These are phyloP conservation scores for Aspergillus mulundensis DNA, from an alignment of 495 filamentous ascomycete species.

Conservation along the genomic window DNA sequence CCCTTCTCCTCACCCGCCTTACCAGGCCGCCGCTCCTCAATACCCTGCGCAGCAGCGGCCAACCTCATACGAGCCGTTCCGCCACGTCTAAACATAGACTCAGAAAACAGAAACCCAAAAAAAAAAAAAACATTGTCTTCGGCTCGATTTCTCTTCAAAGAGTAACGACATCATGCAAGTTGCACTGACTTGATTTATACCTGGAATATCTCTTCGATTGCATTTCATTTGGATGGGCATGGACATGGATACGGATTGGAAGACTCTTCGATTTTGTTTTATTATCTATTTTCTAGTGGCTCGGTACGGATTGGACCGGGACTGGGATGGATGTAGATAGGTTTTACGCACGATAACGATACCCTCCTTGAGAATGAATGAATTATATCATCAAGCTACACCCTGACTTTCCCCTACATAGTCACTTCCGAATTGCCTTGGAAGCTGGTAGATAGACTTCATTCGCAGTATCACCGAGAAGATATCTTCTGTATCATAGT, in stretches of 20 bases:
- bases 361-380: slow-evolving; percentile 16
- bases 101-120: background rate
- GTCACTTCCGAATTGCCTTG: too few species aligned
- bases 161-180: slow-evolving; percentile 20
- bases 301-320: slow-evolving; percentile 5
- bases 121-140: slow-evolving; percentile 6
- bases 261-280: slow-evolving; percentile 6
- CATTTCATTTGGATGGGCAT: background rate
- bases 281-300: background rate
- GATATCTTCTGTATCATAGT: background rate
- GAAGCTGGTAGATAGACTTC: too few species aligned
- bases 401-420: too few species aligned
- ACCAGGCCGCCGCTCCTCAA: slow-evolving; percentile 29
- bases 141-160: slow-evolving; percentile 2
- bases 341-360: slow-evolving; percentile 19
- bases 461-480: too few species aligned
- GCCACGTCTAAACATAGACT: slow-evolving; percentile 32
- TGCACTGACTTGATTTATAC: slow-evolving; percentile 11
- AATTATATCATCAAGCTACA: slow-evolving; percentile 1
- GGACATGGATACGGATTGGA: background rate
- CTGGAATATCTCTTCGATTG: slow-evolving; percentile 3
- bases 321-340: slow-evolving; percentile 8
- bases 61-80: slow-evolving; percentile 45
- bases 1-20: slow-evolving; percentile 15
- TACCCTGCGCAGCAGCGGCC: slow-evolving; percentile 18